phyloP scores from a whole-genome alignment of 768 basidiomycete species.

The Sarcomyxa edulis region DNA sequence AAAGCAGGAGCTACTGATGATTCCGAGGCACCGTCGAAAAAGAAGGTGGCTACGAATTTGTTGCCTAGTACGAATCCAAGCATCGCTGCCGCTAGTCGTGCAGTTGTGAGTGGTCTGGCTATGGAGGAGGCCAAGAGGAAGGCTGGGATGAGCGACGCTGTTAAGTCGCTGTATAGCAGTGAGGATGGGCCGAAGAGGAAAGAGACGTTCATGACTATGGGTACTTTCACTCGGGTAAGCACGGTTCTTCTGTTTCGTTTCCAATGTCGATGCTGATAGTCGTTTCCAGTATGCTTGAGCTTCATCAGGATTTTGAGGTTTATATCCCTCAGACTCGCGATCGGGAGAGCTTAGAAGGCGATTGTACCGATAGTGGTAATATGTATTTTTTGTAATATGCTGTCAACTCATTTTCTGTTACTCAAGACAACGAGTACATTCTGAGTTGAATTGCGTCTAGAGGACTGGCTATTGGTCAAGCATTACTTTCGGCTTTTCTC shows the following conservation, averaged over 20 bases:
- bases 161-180: conserved; percentile 75
- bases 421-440: no score
- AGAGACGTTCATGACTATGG: conserved; percentile 89
- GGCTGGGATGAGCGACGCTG: conserved; percentile 79
- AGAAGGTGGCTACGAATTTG: conserved; percentile 32
- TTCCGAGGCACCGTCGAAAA: conserved; percentile 36
- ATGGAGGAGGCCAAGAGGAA: conserved; percentile 81
- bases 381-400: no score
- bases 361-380: no score
- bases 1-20: conserved; percentile 24
- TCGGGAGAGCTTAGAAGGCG: no score
- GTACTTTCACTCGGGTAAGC: conserved; percentile 87
- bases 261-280: not conserved
- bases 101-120: conserved; percentile 67
- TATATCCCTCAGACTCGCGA: no score
- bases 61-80: conserved; percentile 44
- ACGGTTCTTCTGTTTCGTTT: not conserved
- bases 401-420: no score
- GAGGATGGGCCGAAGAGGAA: conserved; percentile 50
- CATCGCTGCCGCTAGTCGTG: conserved; percentile 53
- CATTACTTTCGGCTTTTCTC: no score
- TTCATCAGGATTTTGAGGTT: no score
- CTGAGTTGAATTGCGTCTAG: no score
- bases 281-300: conserved; percentile 8
- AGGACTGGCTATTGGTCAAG: no score